A percentile compares a stretch with the other conserved stretches of the same genome.
phyloP scores from a whole-genome alignment of 192 early-diverging fungal genomes.

The Cladochytrium replicatum region DNA sequence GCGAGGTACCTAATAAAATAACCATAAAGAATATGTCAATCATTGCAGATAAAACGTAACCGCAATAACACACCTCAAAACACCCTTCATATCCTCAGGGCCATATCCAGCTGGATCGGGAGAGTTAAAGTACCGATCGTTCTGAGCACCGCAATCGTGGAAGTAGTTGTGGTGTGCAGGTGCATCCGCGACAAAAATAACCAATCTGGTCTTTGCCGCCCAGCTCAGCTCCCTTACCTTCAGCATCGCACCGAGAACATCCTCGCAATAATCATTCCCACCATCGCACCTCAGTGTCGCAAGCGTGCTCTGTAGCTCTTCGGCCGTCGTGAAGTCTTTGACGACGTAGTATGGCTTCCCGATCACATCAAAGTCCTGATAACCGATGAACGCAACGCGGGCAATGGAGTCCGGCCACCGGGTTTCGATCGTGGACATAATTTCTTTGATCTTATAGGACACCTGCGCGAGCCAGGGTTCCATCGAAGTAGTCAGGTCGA shows the following conservation, averaged over 20 bases:
- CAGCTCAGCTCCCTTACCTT: neutral
- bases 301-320: neutral
- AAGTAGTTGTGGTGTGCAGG: neutral
- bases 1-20: neutral
- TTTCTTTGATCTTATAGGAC: neutral
- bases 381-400: slow-evolving; percentile 2
- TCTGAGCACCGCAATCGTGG: neutral
- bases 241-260: slow-evolving; percentile 1
- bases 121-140: slow-evolving; percentile 1
- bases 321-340: slow-evolving; percentile 1
- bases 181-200: slow-evolving; percentile 5
- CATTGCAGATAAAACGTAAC: neutral
- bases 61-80: slow-evolving; percentile 1
- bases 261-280: slow-evolving; percentile 1
- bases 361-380: neutral
- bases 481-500: slow-evolving; percentile 3
- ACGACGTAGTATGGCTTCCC: neutral
- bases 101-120: slow-evolving; percentile 1
- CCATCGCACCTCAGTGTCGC: neutral
- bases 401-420: neutral
- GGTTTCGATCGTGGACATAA: neutral
- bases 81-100: neutral
- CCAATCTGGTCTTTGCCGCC: slow-evolving; percentile 2
- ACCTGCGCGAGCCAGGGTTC: neutral
- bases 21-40: neutral